A percentile compares a stretch with the other conserved stretches of the same genome.
phyloP scores from a whole-genome alignment of 257 asterid species.

The Thymus mandschuricus region DNA sequence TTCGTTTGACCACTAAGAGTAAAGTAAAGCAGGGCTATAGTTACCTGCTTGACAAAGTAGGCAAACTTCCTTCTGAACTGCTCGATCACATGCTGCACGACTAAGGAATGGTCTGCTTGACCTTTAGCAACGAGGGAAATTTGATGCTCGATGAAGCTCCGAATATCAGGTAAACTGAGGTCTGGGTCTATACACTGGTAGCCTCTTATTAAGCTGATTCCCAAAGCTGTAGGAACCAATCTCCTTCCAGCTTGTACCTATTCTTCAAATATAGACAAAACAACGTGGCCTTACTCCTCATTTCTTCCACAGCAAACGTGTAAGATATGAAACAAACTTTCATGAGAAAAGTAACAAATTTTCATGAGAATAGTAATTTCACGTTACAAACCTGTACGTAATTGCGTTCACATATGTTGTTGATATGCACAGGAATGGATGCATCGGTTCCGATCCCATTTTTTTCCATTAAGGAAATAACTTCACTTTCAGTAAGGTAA shows the following conservation, averaged over 20 bases:
- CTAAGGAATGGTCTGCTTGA: slow-evolving; percentile 79
- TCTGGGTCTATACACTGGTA: slow-evolving; percentile 92
- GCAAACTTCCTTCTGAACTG: slow-evolving; percentile 83
- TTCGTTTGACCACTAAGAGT: not conserved
- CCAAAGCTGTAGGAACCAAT: slow-evolving; percentile 85
- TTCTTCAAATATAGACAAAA: slow-evolving; percentile 30
- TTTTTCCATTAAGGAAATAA: slow-evolving; percentile 92
- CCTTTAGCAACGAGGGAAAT: slow-evolving; percentile 91
- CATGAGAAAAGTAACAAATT: too few species aligned
- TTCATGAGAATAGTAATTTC: too few species aligned
- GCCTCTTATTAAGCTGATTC: slow-evolving; percentile 91
- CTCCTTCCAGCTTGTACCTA: slow-evolving; percentile 92
- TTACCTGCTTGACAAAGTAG: slow-evolving; percentile 87
- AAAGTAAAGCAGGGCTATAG: slow-evolving; percentile 7
- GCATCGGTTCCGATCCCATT: slow-evolving; percentile 96
- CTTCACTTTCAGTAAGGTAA: slow-evolving; percentile 85
- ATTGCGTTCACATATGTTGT: slow-evolving; percentile 88
- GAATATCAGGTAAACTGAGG: slow-evolving; percentile 89
- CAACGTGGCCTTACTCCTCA: slow-evolving; percentile 12
- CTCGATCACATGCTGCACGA: slow-evolving; percentile 81
- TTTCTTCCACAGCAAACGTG: slow-evolving; percentile 20
- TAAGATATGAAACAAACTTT: too few species aligned
- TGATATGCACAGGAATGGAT: slow-evolving; percentile 87
- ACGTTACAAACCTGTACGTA: slow-evolving; percentile 77
- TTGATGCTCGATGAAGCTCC: slow-evolving; percentile 94